phyloP scores from a whole-genome alignment of 2,329 filamentous ascomycete genomes.

The Gnomoniopsis sp. region DNA sequence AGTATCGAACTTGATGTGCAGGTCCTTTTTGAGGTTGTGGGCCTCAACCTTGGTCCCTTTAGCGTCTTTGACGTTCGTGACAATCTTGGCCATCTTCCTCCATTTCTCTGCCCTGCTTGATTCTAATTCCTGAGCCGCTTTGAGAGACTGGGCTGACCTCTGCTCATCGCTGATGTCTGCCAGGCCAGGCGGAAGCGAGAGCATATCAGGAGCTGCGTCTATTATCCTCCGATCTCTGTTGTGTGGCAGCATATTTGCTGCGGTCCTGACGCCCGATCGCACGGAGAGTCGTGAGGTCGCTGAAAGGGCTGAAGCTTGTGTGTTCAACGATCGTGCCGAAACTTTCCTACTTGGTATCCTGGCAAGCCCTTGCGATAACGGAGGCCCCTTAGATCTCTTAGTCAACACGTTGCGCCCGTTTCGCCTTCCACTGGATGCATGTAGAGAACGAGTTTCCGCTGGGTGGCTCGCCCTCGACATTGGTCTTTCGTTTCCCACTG shows the following conservation, averaged over 20 bases:
- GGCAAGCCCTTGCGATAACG: constrained; percentile 34
- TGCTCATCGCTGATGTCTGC: constrained; percentile 55
- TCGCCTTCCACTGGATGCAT: constrained; percentile 42
- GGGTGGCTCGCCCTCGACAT: constrained; percentile 34
- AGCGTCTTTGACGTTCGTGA: constrained; percentile 46
- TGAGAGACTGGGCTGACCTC: constrained; percentile 47
- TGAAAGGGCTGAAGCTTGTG: constrained; percentile 52
- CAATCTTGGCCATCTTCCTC: constrained; percentile 61
- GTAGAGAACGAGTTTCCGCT: constrained; percentile 29
- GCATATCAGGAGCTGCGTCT: constrained; percentile 66
- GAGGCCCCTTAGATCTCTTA: constrained; percentile 34
- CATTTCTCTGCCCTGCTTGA: constrained; percentile 62
- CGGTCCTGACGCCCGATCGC: constrained; percentile 53
- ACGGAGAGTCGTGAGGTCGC: constrained; percentile 50
- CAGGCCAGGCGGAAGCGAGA: constrained; percentile 56
- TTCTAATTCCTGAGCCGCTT: constrained; percentile 60
- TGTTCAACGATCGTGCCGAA: constrained; percentile 57
- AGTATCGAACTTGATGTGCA: constrained; percentile 33
- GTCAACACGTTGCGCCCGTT: constrained; percentile 45
- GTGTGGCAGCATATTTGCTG: constrained; percentile 57
- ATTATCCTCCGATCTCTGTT: constrained; percentile 59
- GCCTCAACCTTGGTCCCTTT: constrained; percentile 70
- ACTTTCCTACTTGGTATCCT: constrained; percentile 51
- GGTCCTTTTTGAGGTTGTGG: constrained; percentile 54
- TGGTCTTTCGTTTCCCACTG: constrained; percentile 33